These are phyloP conservation scores for Fusarium proliferatum DNA, from an alignment of 2,329 filamentous ascomycete species.

Conservation along the genomic window DNA sequence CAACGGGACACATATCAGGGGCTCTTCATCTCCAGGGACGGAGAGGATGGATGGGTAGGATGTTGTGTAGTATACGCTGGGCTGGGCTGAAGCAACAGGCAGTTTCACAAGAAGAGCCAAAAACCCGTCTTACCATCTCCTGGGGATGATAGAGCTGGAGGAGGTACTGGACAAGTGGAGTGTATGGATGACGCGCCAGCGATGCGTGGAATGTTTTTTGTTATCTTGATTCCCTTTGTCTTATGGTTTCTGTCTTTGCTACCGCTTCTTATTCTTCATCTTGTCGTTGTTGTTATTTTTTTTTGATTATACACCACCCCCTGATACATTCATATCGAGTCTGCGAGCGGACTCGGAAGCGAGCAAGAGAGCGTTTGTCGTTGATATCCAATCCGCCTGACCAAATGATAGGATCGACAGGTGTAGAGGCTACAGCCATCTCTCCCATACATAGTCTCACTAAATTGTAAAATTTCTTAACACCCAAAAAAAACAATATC, in stretches of 20 bases:
- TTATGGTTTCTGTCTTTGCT: slow-evolving; percentile 42
- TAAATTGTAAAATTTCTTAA: slow-evolving; percentile 48
- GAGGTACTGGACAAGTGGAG: slow-evolving; percentile 17
- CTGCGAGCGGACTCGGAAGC: slow-evolving; percentile 49
- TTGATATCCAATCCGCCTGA: slow-evolving; percentile 40
- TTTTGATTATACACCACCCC: slow-evolving; percentile 50
- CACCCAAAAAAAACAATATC: not conserved
- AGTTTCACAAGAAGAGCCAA: slow-evolving; percentile 4
- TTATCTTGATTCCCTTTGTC: slow-evolving; percentile 47
- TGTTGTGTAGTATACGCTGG: slow-evolving; percentile 27
- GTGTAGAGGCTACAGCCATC: slow-evolving; percentile 42
- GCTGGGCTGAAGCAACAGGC: slow-evolving; percentile 24
- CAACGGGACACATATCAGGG: slow-evolving; percentile 34
- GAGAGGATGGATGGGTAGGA: slow-evolving; percentile 26
- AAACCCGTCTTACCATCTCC: slow-evolving; percentile 9
- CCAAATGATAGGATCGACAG: slow-evolving; percentile 42
- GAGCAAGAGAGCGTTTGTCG: slow-evolving; percentile 46
- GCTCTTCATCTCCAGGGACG: slow-evolving; percentile 38
- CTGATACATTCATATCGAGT: slow-evolving; percentile 48
- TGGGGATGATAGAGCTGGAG: slow-evolving; percentile 19
- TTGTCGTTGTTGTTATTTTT: slow-evolving; percentile 42
- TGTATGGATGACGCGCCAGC: slow-evolving; percentile 37
- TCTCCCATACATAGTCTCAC: slow-evolving; percentile 49
- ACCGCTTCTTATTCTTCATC: slow-evolving; percentile 32
- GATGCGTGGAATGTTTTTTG: slow-evolving; percentile 31